Conservation (phyloP, 1,284 basidiomycete species). For the Trichosporon sp. region DNA sequence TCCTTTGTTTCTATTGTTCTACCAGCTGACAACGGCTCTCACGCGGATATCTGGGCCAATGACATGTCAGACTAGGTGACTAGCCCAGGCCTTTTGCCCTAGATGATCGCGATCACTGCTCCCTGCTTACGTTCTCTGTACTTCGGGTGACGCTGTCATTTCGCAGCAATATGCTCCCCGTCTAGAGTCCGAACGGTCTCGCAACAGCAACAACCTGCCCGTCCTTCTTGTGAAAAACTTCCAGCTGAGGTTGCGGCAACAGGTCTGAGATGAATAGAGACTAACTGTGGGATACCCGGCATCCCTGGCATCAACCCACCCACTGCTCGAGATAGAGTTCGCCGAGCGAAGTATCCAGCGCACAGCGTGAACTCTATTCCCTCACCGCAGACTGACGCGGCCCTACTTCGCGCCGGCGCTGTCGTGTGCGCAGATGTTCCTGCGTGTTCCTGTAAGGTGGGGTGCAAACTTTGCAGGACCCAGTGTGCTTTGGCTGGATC, state of each 20-base stretch:
- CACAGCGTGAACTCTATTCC: neutral
- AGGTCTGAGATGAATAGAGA: no score
- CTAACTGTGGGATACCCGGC: neutral
- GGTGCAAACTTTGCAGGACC: neutral
- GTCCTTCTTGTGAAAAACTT: no score
- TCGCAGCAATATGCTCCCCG: neutral
- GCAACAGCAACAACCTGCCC: no score
- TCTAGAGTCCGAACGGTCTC: no score
- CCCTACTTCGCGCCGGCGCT: neutral
- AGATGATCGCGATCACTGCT: neutral
- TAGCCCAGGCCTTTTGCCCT: neutral
- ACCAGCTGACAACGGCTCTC: neutral
- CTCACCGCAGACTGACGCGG: neutral
- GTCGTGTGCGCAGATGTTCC: neutral
- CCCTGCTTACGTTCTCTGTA: constrained; percentile 8
- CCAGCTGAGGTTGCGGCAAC: neutral
- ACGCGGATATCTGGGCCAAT: neutral
- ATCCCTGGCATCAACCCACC: neutral
- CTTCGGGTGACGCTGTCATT: neutral
- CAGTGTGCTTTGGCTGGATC: neutral
- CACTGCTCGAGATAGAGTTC: neutral
- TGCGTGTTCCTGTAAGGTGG: neutral
- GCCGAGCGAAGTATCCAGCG: constrained; percentile 8
- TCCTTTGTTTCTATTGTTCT: neutral
- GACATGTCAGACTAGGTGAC: neutral